phyloP scores from a whole-genome alignment of 371 early-diverging fungal species.

The Batrachochytrium dendrobatidis region DNA sequence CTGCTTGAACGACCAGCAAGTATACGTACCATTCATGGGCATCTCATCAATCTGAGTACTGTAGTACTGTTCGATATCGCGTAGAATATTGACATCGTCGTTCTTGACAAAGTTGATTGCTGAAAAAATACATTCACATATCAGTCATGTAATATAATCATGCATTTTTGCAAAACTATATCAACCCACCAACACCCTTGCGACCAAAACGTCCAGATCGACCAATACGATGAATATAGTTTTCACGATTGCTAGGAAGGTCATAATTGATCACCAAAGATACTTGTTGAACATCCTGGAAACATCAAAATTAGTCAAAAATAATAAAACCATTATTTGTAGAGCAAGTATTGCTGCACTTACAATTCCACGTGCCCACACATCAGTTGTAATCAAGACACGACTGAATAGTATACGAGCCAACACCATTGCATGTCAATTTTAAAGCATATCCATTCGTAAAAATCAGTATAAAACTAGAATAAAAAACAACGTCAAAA shows the following conservation, averaged over 20 bases:
- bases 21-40: slow-evolving; percentile 37
- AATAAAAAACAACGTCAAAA: too few species aligned
- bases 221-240: slow-evolving; percentile 98
- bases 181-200: slow-evolving; percentile 89
- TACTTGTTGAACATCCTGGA: slow-evolving; percentile 94
- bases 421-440: too few species aligned
- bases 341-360: slow-evolving; percentile 10
- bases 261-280: slow-evolving; percentile 99
- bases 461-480: too few species aligned
- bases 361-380: slow-evolving; percentile 95
- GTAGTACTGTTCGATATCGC: slow-evolving; percentile 96
- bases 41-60: slow-evolving; percentile 70
- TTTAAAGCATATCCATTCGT: too few species aligned
- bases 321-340: background rate
- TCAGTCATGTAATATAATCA: background rate
- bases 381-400: slow-evolving; percentile 97
- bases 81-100: slow-evolving; percentile 88
- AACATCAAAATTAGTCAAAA: background rate
- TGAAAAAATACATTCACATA: background rate
- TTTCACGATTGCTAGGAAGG: slow-evolving; percentile 91
- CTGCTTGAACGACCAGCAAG: too few species aligned
- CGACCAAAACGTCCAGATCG: slow-evolving; percentile 99
- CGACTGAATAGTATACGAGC: slow-evolving; percentile 48
- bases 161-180: slow-evolving; percentile 8
- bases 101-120: slow-evolving; percentile 98